phyloP scores from a whole-genome alignment of 2,329 filamentous ascomycete genomes.

The Diaporthe helianthi region DNA sequence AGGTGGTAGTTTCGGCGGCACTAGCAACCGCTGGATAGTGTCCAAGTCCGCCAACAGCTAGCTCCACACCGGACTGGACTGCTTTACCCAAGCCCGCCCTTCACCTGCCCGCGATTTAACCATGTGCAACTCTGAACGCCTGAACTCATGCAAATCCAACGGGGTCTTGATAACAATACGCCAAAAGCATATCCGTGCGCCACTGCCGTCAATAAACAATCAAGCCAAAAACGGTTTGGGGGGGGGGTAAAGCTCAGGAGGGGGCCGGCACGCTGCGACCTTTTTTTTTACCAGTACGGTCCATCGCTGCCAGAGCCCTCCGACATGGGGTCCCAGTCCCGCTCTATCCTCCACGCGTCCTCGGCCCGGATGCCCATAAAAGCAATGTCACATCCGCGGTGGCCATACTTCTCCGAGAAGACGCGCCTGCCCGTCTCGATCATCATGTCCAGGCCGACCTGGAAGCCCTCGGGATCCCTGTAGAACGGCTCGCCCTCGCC shows the following conservation, averaged over 20 bases:
- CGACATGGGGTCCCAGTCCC: constrained; percentile 44
- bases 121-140: constrained; percentile 7
- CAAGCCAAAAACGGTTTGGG: no score
- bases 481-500: constrained; percentile 62
- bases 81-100: neutral
- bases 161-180: constrained; percentile 6
- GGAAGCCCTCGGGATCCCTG: constrained; percentile 54
- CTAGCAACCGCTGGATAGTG: neutral
- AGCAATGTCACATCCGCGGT: constrained; percentile 46
- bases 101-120: neutral
- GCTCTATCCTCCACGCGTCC: constrained; percentile 48
- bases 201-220: constrained; percentile 14
- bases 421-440: constrained; percentile 52
- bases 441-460: constrained; percentile 52
- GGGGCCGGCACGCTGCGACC: constrained; percentile 19
- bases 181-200: constrained; percentile 10
- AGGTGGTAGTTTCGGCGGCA: neutral
- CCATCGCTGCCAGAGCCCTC: constrained; percentile 37
- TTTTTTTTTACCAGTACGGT: constrained; percentile 34
- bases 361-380: constrained; percentile 41
- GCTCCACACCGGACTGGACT: neutral
- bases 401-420: constrained; percentile 51
- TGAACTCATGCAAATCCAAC: constrained; percentile 1
- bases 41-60: neutral
- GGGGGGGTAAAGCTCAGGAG: neutral